A percentile compares a stretch with the other conserved stretches of the same genome.
phyloP scores from a whole-genome alignment of 2,329 filamentous ascomycete genomes.

The Microsporum canis region DNA sequence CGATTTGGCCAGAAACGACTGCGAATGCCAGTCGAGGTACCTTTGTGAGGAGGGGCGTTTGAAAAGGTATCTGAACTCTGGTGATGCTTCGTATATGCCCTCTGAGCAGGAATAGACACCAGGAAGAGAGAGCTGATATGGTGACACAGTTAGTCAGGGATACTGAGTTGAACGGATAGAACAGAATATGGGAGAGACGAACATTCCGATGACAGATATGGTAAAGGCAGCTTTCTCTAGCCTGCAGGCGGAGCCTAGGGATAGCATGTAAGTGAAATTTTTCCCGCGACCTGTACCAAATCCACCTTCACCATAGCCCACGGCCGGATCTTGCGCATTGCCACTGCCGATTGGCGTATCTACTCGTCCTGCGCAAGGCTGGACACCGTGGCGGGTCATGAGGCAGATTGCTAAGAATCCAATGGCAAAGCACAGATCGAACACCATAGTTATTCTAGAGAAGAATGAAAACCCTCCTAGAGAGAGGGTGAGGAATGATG shows the following conservation, averaged over 20 bases:
- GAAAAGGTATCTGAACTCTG: constrained; percentile 3
- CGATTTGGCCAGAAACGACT: not conserved
- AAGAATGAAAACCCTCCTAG: constrained; percentile 64
- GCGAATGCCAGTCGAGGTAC: not conserved
- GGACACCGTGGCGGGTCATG: constrained; percentile 57
- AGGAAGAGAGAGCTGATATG: constrained; percentile 6
- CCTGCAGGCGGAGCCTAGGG: constrained; percentile 53
- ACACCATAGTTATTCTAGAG: constrained; percentile 58
- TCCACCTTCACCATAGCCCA: constrained; percentile 39
- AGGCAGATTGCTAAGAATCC: constrained; percentile 73
- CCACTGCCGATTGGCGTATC: constrained; percentile 60
- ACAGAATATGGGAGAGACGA: constrained; percentile 25
- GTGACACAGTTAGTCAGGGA: not conserved
- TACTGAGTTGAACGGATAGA: not conserved
- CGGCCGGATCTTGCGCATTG: constrained; percentile 39
- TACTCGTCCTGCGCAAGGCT: constrained; percentile 53
- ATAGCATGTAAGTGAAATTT: constrained; percentile 19
- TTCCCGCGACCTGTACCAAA: constrained; percentile 25
- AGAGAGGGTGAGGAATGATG: constrained; percentile 65
- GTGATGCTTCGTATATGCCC: not conserved
- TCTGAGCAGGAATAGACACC: constrained; percentile 9
- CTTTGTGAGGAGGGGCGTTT: not conserved
- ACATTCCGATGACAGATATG: constrained; percentile 67
- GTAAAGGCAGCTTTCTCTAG: constrained; percentile 68
- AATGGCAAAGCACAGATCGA: constrained; percentile 66